phyloP scores from a whole-genome alignment of 192 early-diverging fungal genomes.

The Coemansia sp. region DNA sequence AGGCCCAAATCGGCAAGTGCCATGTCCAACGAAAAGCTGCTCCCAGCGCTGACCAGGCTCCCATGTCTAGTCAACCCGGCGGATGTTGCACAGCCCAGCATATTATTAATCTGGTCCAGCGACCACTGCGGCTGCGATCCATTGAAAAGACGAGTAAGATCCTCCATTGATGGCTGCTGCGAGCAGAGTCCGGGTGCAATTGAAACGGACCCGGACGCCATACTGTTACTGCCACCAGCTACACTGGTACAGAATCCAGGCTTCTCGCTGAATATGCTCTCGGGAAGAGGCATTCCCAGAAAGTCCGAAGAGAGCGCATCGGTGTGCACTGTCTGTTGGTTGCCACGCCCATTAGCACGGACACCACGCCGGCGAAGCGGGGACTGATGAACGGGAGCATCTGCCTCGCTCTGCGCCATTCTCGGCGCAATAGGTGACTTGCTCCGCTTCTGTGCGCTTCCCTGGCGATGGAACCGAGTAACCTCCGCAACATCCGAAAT shows the following conservation, averaged over 20 bases:
- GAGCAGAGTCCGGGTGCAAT: slow-evolving; percentile 33
- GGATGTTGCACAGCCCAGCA: slow-evolving; percentile 19
- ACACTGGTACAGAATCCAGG: slow-evolving; percentile 8
- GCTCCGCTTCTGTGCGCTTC: slow-evolving; percentile 24
- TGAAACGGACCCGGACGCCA: slow-evolving; percentile 8
- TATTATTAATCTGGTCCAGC: slow-evolving; percentile 43
- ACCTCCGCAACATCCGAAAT: slow-evolving; percentile 49
- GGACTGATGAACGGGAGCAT: slow-evolving; percentile 16
- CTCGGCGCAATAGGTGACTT: slow-evolving; percentile 32
- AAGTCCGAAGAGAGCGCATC: slow-evolving; percentile 52
- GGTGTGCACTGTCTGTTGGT: slow-evolving; percentile 32
- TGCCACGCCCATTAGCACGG: slow-evolving; percentile 16
- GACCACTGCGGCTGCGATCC: slow-evolving; percentile 44
- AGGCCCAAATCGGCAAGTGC: slow-evolving; percentile 45
- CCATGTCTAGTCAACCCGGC: neutral
- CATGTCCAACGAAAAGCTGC: slow-evolving; percentile 29
- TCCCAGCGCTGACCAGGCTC: slow-evolving; percentile 24
- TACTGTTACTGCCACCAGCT: neutral
- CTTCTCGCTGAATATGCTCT: slow-evolving; percentile 48
- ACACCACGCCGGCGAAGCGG: slow-evolving; percentile 25
- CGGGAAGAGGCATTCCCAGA: slow-evolving; percentile 47
- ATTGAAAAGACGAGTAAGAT: slow-evolving; percentile 24
- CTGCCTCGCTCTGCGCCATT: slow-evolving; percentile 48
- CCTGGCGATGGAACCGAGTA: slow-evolving; percentile 51
- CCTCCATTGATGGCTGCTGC: slow-evolving; percentile 37